phyloP scores from a whole-genome alignment of 78 protist species.

The slime mould (Dictyostelium discoideum) region DNA sequence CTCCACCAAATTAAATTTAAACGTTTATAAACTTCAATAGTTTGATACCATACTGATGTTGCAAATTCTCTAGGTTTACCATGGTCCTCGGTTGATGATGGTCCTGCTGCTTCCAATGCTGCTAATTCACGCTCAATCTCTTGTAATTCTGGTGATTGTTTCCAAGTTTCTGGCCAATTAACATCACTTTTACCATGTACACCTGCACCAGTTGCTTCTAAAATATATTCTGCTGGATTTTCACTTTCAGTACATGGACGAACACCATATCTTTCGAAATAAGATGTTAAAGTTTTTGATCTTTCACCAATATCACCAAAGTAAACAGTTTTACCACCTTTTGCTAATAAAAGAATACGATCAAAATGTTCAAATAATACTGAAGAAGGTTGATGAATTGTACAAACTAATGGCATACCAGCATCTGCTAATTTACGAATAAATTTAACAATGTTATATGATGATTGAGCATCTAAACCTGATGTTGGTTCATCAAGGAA shows the following conservation, averaged over 20 bases:
- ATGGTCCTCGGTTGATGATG: not conserved
- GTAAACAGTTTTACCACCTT: constrained; percentile 82
- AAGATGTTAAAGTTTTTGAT: constrained; percentile 49
- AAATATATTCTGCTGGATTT: constrained; percentile 84
- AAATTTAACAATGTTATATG: constrained; percentile 67
- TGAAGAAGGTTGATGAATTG: constrained; percentile 83
- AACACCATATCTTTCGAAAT: constrained; percentile 60
- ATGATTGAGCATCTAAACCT: constrained; percentile 80
- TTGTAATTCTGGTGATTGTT: constrained; percentile 20
- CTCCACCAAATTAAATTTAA: constrained; percentile 53
- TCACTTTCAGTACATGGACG: constrained; percentile 44
- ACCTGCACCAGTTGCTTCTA: constrained; percentile 82
- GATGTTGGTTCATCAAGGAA: constrained; percentile 42
- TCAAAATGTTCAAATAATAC: constrained; percentile 81
- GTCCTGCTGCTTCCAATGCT: constrained; percentile 18
- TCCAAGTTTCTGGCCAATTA: constrained; percentile 68
- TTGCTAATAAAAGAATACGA: constrained; percentile 69
- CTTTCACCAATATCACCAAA: constrained; percentile 79
- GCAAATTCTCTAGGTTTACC: constrained; percentile 62
- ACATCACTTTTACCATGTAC: constrained; percentile 25
- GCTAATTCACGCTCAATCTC: not conserved
- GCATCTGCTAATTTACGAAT: constrained; percentile 72
- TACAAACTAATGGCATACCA: constrained; percentile 82
- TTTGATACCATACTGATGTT: constrained; percentile 16
- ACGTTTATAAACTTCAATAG: constrained; percentile 52